Conservation (phyloP, 2,329 filamentous ascomycete genomes). For the Xylaria sp. region DNA sequence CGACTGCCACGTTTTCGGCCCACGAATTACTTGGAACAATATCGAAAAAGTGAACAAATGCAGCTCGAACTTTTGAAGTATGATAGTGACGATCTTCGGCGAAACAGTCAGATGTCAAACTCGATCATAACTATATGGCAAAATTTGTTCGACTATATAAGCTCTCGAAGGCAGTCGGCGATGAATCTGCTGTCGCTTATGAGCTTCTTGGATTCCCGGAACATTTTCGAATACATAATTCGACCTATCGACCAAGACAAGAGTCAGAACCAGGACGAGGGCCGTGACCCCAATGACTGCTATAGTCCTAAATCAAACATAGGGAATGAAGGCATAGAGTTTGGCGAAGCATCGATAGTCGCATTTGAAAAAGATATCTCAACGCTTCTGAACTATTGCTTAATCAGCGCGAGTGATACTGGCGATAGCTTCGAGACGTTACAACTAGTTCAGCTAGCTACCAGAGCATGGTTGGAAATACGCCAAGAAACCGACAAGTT, state of each 20-base stretch:
- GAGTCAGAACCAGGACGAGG: no score
- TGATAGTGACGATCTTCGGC: conserved; percentile 49
- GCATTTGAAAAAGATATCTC: conserved; percentile 51
- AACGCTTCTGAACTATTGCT: conserved; percentile 52
- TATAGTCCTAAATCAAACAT: not conserved
- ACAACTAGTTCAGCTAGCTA: conserved; percentile 54
- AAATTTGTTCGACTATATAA: conserved; percentile 53
- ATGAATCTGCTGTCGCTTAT: conserved; percentile 58
- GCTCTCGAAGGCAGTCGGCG: conserved; percentile 48
- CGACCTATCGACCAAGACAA: conserved; percentile 15
- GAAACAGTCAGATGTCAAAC: conserved; percentile 50
- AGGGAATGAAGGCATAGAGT: not conserved
- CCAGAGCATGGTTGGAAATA: conserved; percentile 50
- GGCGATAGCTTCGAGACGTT: conserved; percentile 55
- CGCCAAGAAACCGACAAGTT: conserved; percentile 45
- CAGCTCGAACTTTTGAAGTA: conserved; percentile 43
- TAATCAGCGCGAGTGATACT: conserved; percentile 46
- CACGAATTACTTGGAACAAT: conserved; percentile 53
- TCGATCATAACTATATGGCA: conserved; percentile 54
- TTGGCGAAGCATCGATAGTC: not conserved
- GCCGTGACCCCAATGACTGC: no score
- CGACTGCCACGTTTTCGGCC: conserved; percentile 48
- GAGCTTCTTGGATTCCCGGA: conserved; percentile 59
- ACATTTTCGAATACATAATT: conserved; percentile 53
- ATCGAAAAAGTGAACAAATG: conserved; percentile 49